Conservation (phyloP, 2,329 filamentous ascomycete genomes). For the Pseudogymnoascus sp. region DNA sequence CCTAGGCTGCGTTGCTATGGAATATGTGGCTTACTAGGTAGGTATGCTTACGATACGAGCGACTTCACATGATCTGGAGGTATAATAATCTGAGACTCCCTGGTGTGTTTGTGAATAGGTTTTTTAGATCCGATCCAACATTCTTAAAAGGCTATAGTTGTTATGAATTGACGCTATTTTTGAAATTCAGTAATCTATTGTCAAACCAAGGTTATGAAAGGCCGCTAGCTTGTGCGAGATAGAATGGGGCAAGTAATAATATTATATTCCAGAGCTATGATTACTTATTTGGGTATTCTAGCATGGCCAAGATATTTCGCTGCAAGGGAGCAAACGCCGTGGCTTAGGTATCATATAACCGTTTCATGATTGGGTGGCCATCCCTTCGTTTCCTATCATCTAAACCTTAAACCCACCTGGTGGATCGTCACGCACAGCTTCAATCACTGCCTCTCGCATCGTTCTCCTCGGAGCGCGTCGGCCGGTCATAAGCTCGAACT, state of each 20-base stretch:
- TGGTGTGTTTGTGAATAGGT: background rate
- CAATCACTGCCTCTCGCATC: constrained; percentile 56
- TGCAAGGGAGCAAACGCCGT: background rate
- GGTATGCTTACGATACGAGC: background rate
- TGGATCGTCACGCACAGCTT: background rate
- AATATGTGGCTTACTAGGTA: background rate
- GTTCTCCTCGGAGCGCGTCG: constrained; percentile 56
- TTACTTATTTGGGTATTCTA: background rate
- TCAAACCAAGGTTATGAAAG: background rate
- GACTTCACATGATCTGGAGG: background rate
- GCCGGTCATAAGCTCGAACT: constrained; percentile 70
- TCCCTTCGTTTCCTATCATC: background rate
- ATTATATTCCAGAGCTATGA: background rate
- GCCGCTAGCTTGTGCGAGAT: background rate
- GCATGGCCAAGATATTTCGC: background rate
- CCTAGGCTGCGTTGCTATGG: background rate
- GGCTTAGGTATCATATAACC: background rate
- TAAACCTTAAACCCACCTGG: background rate
- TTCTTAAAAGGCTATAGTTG: background rate
- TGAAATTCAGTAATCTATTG: background rate
- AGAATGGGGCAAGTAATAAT: background rate
- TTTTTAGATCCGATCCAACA: background rate
- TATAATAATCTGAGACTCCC: background rate
- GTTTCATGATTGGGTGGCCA: background rate
- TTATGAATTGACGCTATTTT: background rate